Evolutionary conservation across 164 flowering plant genomes (phyloP).

Genomic region (Stephania yunnanensis): DNA sequence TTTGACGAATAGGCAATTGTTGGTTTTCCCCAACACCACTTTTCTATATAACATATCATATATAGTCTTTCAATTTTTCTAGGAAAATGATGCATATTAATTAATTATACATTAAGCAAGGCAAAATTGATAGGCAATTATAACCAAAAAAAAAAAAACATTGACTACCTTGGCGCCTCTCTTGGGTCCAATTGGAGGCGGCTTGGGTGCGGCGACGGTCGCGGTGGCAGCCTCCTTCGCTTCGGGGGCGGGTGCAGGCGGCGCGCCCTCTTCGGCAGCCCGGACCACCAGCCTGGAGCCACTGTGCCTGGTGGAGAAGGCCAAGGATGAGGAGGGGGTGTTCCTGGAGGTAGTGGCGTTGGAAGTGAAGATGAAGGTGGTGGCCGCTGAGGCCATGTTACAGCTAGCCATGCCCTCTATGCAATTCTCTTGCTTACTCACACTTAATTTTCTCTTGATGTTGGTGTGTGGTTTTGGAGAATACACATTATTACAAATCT

Average conservation of each 20-base stretch:
- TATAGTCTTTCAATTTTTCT: no score
- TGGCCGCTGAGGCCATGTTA: constrained; percentile 72
- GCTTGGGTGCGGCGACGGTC: constrained; percentile 34
- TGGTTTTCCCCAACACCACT: no score
- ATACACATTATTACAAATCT: constrained; percentile 19
- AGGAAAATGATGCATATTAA: no score
- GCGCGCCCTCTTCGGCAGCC: constrained; percentile 49
- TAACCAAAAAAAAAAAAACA: no score
- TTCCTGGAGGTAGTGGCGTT: constrained; percentile 21
- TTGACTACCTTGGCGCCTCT: constrained; percentile 74
- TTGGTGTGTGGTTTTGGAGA: constrained; percentile 10
- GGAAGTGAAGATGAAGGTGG: constrained; percentile 45
- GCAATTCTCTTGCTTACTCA: neutral
- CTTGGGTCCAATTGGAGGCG: constrained; percentile 93
- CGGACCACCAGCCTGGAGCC: constrained; percentile 55
- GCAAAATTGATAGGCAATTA: no score
- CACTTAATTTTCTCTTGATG: constrained; percentile 3
- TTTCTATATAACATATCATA: no score
- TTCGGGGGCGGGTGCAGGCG: constrained; percentile 37
- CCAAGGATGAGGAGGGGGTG: constrained; percentile 24
- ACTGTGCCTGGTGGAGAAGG: constrained; percentile 27
- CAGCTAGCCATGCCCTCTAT: constrained; percentile 44
- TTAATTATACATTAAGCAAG: no score
- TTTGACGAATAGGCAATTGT: no score
- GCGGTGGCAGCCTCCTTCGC: constrained; percentile 34